Base-by-base conservation (phyloP, 2,329 filamentous ascomycete species). In the Talaromyces sp. region DNA sequence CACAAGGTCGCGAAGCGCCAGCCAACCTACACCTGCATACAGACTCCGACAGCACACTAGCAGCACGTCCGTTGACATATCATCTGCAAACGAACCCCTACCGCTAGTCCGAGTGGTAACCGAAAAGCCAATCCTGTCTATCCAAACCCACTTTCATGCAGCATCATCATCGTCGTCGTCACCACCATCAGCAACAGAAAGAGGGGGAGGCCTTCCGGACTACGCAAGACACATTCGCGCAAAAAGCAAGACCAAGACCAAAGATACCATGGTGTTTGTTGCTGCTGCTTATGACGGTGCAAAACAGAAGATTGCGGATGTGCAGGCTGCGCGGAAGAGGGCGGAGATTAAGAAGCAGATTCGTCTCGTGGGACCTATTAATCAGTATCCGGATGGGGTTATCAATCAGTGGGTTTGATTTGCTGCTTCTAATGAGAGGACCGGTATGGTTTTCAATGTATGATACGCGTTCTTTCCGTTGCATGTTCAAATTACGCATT, bases 321-420 rank as follows among this genome's bases (percentile, higher is more conserved):
- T 73, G 13, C 72, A 74, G 27, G 73, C 76, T 15, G 75, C 80
- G 61, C 76, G 75, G 34, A 70, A 77, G 27, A 72, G 76, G 38
- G 74, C 73, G 61, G 72, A 74, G 58, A 63, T 81, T 62, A 81
- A 81, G 69, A 72, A 77, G 22, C 75, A 77, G 58, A 81, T 81
- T 56, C 76, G 73, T 54, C 31, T 80, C 27, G 71, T 81, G 36
- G 77, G 78, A 4, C 77, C 77, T 13, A 72, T 76, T 6, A 75
- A 77, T 13, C 56, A 31, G 34, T 66, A 66, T 59, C 60, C 59
- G 27, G 60, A 63, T 38, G 64, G 64, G 3, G 58, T 31, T 43
- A 27, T 58, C 19, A 34, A 40, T 34, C 59, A 59, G 5, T 63
- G 64, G 53, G 43, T 66, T 49, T 66, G 54, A 65, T 2, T 3